These are phyloP conservation scores for Cystobasidiopsis lactophilus DNA, from an alignment of 768 basidiomycete genomes.

Conservation along the genomic window DNA sequence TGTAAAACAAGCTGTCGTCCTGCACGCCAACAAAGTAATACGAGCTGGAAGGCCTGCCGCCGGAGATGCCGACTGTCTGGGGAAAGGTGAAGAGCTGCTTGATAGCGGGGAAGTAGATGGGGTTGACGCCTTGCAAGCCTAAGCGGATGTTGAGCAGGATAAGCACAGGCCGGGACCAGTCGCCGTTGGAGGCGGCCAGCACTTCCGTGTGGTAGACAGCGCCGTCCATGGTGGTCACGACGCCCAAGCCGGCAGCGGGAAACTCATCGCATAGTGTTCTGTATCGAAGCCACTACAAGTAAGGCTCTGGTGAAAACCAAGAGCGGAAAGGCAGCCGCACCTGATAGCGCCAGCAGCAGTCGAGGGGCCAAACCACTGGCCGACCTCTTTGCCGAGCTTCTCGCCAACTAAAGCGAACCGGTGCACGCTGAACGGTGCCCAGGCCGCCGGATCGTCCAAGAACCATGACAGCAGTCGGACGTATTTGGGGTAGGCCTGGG, in stretches of 20 bases:
- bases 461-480: slow-evolving; percentile 88
- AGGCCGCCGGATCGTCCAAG: slow-evolving; percentile 61
- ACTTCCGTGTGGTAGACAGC: slow-evolving; percentile 70
- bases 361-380: slow-evolving; percentile 95
- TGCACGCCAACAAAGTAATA: slow-evolving; percentile 95
- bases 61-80: slow-evolving; percentile 88
- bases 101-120: slow-evolving; percentile 71
- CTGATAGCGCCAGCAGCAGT: slow-evolving; percentile 93
- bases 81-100: slow-evolving; percentile 75
- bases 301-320: too few species aligned
- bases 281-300: background rate
- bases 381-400: slow-evolving; percentile 80
- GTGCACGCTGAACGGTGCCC: slow-evolving; percentile 83
- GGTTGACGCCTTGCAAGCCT: slow-evolving; percentile 82
- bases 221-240: slow-evolving; percentile 61
- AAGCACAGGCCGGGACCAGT: slow-evolving; percentile 68
- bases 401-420: slow-evolving; percentile 89
- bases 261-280: slow-evolving; percentile 58
- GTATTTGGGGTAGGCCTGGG: slow-evolving; percentile 47
- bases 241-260: slow-evolving; percentile 56
- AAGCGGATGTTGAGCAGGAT: slow-evolving; percentile 67
- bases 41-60: slow-evolving; percentile 84
- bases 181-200: slow-evolving; percentile 36
- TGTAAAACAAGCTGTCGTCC: slow-evolving; percentile 46
- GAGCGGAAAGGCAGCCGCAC: slow-evolving; percentile 27